Conservation (phyloP, 306 rosid genomes). For the Betula pendula region DNA sequence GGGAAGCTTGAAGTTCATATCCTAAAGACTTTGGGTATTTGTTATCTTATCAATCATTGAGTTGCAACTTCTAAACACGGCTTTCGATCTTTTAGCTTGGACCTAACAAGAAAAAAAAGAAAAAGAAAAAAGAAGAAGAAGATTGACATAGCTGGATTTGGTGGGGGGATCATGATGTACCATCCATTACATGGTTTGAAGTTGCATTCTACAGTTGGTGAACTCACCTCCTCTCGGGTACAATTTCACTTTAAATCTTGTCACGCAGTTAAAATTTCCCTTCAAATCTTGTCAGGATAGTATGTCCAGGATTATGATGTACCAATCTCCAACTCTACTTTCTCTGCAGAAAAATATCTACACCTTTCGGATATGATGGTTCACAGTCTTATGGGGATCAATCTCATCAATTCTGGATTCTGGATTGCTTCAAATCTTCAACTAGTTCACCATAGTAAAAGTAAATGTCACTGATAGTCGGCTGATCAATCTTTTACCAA, state of each 20-base stretch:
- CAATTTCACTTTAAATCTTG: not conserved
- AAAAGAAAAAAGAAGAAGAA: not conserved
- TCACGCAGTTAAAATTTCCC: not conserved
- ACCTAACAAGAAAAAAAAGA: not conserved
- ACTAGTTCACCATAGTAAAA: no score
- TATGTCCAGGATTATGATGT: not conserved
- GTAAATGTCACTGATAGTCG: no score
- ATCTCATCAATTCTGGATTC: no score
- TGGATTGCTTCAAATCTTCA: no score
- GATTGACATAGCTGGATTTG: not conserved
- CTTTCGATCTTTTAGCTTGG: not conserved
- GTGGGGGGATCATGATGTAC: slow-evolving; percentile 13
- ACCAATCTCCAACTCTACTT: not conserved
- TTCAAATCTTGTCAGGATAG: slow-evolving; percentile 5
- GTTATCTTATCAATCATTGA: not conserved
- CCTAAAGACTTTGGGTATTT: not conserved
- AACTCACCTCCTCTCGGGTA: not conserved
- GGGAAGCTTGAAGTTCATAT: not conserved
- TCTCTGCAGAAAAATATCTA: no score
- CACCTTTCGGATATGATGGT: no score
- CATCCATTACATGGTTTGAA: slow-evolving; percentile 4
- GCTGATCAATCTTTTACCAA: no score
- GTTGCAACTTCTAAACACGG: not conserved
- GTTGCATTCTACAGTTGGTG: slow-evolving; percentile 11
- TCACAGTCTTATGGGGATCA: no score